Percentiles rank a stretch among this genome's conserved stretches.
phyloP scores from a whole-genome alignment of 148 eudicot genomes.

The Chenopodium quinoa region DNA sequence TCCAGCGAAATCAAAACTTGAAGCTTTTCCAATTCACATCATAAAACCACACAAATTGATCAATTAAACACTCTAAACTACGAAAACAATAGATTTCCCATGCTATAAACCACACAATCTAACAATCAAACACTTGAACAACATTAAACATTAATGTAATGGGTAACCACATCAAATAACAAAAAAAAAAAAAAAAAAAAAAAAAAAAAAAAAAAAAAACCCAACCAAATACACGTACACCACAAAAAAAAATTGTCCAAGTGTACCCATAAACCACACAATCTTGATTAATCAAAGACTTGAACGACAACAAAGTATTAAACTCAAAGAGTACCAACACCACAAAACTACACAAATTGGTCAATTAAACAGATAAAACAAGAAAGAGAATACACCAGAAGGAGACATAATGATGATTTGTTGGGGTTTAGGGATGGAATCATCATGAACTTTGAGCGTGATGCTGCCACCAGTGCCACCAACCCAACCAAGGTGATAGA shows the following conservation, averaged over 20 bases:
- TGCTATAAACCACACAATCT: not conserved
- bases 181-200: too few species aligned
- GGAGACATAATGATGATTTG: conserved; percentile 95
- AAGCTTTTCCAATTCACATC: conserved; percentile 12
- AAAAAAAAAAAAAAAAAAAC: too few species aligned
- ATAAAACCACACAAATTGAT: conserved; percentile 11
- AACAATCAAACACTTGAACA: conserved; percentile 14
- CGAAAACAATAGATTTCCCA: not conserved
- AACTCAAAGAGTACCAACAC: not conserved
- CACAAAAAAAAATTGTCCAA: not conserved
- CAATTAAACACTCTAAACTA: conserved; percentile 6
- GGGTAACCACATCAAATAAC: not conserved
- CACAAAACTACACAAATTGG: conserved; percentile 2
- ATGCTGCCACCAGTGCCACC: conserved; percentile 98
- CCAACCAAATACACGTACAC: not conserved
- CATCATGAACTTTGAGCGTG: conserved; percentile 89
- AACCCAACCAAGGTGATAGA: conserved; percentile 93
- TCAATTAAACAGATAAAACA: conserved; percentile 7
- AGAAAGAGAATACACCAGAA: conserved; percentile 52
- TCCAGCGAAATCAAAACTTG: conserved; percentile 7
- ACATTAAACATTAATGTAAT: not conserved
- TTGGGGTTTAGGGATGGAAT: conserved; percentile 64
- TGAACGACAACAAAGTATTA: not conserved
- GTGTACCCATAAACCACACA: too few species aligned
- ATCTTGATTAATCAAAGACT: not conserved